Evolutionary conservation across 2,329 filamentous ascomycete genomes (phyloP).

Genomic region (Akanthomyces lecanii): DNA sequence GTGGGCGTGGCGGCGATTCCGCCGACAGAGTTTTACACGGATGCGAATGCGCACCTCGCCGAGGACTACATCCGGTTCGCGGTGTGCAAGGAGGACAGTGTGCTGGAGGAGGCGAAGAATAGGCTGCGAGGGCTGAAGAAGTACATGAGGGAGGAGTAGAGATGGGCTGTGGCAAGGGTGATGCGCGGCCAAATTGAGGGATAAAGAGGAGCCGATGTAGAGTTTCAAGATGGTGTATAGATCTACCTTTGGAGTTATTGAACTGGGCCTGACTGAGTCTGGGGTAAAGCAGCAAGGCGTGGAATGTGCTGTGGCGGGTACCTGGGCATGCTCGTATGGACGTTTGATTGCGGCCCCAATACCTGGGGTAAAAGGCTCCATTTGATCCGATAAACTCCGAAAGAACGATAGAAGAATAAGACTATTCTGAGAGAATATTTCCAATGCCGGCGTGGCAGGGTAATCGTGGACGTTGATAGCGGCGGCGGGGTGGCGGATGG

Average conservation of each 20-base stretch:
- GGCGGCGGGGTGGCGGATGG: background rate
- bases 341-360: background rate
- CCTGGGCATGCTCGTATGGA: background rate
- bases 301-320: background rate
- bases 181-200: too few relatives aligned
- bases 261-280: background rate
- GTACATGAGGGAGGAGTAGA: slow-evolving; percentile 48
- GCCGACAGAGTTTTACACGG: slow-evolving; percentile 94
- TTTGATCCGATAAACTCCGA: background rate
- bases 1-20: slow-evolving; percentile 93
- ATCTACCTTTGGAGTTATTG: background rate
- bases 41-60: slow-evolving; percentile 74
- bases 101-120: slow-evolving; percentile 75
- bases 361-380: background rate
- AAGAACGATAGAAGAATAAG: background rate
- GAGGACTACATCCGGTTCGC: slow-evolving; percentile 94
- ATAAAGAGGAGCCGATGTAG: too few relatives aligned
- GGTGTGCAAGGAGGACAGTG: slow-evolving; percentile 89
- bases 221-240: background rate
- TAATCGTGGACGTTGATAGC: background rate
- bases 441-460: too few relatives aligned
- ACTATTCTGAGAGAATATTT: background rate
- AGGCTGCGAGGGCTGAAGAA: slow-evolving; percentile 67
- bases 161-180: background rate
- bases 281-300: background rate